Evolutionary conservation across 2,329 filamentous ascomycete genomes (phyloP), one percentile per base, ranked within the genome.

Genomic region (Sphaerulina vaccinii): DNA sequence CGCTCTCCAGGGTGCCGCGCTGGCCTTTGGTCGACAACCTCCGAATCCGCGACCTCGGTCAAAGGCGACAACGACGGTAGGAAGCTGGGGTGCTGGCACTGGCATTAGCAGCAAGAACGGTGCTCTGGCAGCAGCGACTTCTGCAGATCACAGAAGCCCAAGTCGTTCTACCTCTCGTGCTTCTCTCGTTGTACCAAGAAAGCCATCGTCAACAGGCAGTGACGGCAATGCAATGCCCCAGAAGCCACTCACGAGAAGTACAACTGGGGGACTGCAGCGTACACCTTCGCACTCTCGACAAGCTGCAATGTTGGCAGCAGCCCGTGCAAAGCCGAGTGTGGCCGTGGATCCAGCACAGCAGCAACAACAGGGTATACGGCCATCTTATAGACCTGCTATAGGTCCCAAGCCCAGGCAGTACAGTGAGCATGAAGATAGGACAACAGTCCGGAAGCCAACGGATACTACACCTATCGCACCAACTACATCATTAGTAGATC

Each of bases 401-500:
- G 58, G 61, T 22, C 62, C 63, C 4, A 68, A 67, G 57, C 64
- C 65, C 45, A 57, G 64, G 42, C 46, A 58, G 29, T 56, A 64
- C 15, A 65, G 62, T 21, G 52, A 46, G 23, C 47, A 46, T 15
- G 11, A 16, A 35, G 57, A 62, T 37, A 47, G 45, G 37, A 48
- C 49, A 15, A 55, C 57, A 36, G 55, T 15, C 19, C 56, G 62
- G 29, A 52, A 46, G 48, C 52, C 54, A 10, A 60, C 60, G 24
- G 62, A 66, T 37, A 46, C 40, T n/a, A 57, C 56, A 7, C 46
- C 60, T 2, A 64, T 64, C 11, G 53, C 79, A 19, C 77, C 85
- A 0, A 85, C 85, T 0, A 81, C 75, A 2, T 80, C 83, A 3
- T 73, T 89, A 16, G 84, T 89, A 48, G 80, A 80, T 33, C 77